Conservation (phyloP, 2,329 filamentous ascomycete species). For the Ascosphaera acerosa region DNA sequence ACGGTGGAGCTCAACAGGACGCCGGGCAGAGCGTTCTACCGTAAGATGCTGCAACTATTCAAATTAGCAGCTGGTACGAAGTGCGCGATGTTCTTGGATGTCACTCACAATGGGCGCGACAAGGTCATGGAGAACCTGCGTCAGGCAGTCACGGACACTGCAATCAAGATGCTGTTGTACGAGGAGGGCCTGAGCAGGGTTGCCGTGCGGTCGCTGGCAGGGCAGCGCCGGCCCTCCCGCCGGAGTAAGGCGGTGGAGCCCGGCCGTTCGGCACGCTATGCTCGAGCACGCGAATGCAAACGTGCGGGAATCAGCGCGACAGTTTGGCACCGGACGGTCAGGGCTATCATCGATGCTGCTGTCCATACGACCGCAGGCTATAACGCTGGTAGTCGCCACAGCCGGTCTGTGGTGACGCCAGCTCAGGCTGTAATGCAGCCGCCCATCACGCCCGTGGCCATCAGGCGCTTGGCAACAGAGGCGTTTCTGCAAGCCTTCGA, state of each 20-base stretch:
- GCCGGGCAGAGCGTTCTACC: slow-evolving; percentile 54
- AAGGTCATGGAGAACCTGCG: neutral
- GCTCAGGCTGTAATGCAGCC: no score
- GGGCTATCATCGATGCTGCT: neutral
- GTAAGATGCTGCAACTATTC: slow-evolving; percentile 50
- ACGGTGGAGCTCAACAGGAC: slow-evolving; percentile 50
- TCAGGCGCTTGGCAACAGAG: no score
- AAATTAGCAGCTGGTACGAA: slow-evolving; percentile 53
- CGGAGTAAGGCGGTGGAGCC: neutral
- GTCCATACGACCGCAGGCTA: neutral
- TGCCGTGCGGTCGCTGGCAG: neutral
- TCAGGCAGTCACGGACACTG: neutral
- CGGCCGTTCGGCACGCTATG: neutral
- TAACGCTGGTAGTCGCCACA: no score
- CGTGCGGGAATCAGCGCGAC: neutral
- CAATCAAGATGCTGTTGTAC: slow-evolving; percentile 37
- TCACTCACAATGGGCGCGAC: neutral
- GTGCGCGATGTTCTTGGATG: slow-evolving; percentile 15
- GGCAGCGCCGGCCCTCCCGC: neutral
- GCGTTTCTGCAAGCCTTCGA: no score
- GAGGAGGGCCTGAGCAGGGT: neutral
- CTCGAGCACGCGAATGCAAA: neutral
- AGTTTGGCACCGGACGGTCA: neutral
- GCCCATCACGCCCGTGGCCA: no score
- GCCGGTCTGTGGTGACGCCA: no score